Evolutionary conservation across 768 basidiomycete species (phyloP).

Genomic region (Boletales sp.): DNA sequence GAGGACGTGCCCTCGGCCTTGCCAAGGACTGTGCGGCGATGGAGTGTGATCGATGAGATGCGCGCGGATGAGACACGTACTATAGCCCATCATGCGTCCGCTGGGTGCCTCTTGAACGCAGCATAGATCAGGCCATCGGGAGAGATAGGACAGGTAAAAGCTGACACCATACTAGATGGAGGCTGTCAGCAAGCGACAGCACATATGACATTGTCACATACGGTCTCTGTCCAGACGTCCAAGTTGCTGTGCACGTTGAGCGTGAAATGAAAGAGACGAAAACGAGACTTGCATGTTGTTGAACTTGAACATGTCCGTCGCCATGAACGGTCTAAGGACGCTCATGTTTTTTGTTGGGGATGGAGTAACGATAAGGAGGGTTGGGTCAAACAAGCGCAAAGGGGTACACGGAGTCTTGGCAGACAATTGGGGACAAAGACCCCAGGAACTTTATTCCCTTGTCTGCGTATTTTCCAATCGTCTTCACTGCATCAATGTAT

Average conservation of each 20-base stretch:
- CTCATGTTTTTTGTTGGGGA: constrained; percentile 56
- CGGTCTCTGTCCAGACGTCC: constrained; percentile 97
- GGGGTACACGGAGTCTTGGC: constrained; percentile 27
- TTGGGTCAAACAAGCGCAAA: constrained; percentile 31
- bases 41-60: constrained; percentile 7
- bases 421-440: constrained; percentile 12
- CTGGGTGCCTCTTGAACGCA: constrained; percentile 77
- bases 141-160: constrained; percentile 87
- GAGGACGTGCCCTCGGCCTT: constrained; percentile 77
- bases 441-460: constrained; percentile 27
- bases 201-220: constrained; percentile 34
- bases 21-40: constrained; percentile 65
- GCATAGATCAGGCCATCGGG: constrained; percentile 91
- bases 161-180: constrained; percentile 69
- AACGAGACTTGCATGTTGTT: constrained; percentile 70
- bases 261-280: not conserved
- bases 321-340: constrained; percentile 79
- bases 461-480: constrained; percentile 21
- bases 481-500: constrained; percentile 29
- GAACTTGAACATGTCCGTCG: constrained; percentile 88
- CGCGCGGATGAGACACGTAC: constrained; percentile 42
- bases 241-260: constrained; percentile 59
- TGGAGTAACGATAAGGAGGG: not conserved
- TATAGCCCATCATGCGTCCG: constrained; percentile 89
- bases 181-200: constrained; percentile 1